Evolutionary conservation across 345 rosid genomes (phyloP).

Genomic region (Heritiera littoralis): DNA sequence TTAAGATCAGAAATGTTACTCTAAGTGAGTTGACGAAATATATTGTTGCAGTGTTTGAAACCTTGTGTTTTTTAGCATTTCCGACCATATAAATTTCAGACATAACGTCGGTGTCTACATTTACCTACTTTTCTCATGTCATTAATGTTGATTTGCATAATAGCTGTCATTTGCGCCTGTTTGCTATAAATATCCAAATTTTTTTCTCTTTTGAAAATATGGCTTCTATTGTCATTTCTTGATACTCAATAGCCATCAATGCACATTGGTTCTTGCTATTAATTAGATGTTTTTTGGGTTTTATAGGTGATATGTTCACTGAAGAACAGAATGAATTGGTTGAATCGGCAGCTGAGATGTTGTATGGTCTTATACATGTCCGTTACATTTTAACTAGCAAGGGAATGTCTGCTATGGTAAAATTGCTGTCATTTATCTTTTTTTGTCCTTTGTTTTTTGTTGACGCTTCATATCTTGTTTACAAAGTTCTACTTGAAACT

Average conservation of each 20-base stretch:
- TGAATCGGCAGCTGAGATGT: slow-evolving; percentile 96
- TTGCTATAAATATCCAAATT: not conserved
- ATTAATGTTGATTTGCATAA: not conserved
- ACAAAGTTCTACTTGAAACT: slow-evolving; percentile 18
- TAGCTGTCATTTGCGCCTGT: not conserved
- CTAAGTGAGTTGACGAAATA: not conserved
- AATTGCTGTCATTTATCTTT: not conserved
- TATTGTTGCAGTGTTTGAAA: not conserved
- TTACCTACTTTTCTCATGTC: not conserved
- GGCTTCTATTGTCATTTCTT: not conserved
- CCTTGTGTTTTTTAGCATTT: not conserved
- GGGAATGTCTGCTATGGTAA: slow-evolving; percentile 96
- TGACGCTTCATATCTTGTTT: slow-evolving; percentile 7
- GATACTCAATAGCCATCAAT: not conserved
- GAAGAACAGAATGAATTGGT: slow-evolving; percentile 95
- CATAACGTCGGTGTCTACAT: not conserved
- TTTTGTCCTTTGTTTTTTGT: not conserved
- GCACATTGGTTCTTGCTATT: slow-evolving; percentile 5
- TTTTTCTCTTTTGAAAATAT: not conserved
- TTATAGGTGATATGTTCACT: slow-evolving; percentile 87
- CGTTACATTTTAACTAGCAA: slow-evolving; percentile 87
- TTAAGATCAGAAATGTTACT: not conserved
- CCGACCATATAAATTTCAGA: not conserved
- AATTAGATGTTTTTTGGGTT: slow-evolving; percentile 20
- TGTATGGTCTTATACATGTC: slow-evolving; percentile 93